Evolutionary conservation across 2,329 filamentous ascomycete species (phyloP).

Genomic region (Chaetothyriales sp.): DNA sequence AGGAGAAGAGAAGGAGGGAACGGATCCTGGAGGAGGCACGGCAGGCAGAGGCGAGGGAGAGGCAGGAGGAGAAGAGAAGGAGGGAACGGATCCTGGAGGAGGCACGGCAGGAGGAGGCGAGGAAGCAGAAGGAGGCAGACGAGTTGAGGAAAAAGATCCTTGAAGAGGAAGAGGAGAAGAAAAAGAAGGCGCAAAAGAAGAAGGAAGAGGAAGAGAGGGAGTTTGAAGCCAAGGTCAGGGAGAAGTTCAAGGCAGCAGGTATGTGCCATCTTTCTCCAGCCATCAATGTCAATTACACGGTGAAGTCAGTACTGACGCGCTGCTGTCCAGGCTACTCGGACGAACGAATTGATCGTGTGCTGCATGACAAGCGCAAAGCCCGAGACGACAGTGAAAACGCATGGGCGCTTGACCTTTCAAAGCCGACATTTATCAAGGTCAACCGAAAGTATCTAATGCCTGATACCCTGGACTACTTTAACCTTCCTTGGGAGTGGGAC

Average conservation of each 20-base stretch:
- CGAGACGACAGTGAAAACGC: conserved; percentile 25
- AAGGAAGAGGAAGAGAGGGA: conserved; percentile 39
- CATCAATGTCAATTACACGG: no score
- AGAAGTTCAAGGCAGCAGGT: conserved; percentile 23
- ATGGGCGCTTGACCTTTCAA: conserved; percentile 17
- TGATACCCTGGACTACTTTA: conserved; percentile 34
- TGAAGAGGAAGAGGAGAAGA: conserved; percentile 23
- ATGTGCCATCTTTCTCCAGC: conserved; percentile 1
- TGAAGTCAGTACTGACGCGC: not conserved
- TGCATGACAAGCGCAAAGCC: conserved; percentile 26
- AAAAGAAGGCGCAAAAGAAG: conserved; percentile 36
- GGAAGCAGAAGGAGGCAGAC: conserved; percentile 20
- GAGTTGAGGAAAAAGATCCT: conserved; percentile 18
- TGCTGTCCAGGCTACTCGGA: conserved; percentile 23
- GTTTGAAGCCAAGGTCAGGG: conserved; percentile 29
- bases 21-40: conserved; percentile 18
- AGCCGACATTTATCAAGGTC: conserved; percentile 34
- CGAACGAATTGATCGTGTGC: conserved; percentile 29
- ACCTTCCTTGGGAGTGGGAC: conserved; percentile 34
- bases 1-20: conserved; percentile 14
- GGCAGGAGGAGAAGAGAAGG: conserved; percentile 23
- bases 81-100: conserved; percentile 15
- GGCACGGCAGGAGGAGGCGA: conserved; percentile 21
- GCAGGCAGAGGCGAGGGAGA: conserved; percentile 15
- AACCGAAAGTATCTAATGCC: conserved; percentile 34